A percentile compares a stretch with the other conserved stretches of the same genome.
Evolutionary conservation across 345 rosid genomes (phyloP).

Genomic region (Citrus inodora): DNA sequence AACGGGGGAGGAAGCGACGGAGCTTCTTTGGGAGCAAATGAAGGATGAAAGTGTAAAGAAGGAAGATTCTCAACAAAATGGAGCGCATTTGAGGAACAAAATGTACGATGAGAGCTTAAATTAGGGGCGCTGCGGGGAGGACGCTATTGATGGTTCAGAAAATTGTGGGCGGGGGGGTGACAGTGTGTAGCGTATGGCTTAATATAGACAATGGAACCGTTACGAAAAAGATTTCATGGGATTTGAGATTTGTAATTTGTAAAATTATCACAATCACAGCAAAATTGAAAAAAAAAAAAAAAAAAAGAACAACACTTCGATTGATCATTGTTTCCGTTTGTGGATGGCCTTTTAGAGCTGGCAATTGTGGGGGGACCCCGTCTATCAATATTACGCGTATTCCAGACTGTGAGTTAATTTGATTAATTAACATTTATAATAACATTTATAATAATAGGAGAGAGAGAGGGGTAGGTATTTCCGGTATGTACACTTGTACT

Average conservation of each 20-base stretch:
- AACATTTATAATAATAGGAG: background rate
- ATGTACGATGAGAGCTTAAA: background rate
- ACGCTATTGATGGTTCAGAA: too few relatives aligned
- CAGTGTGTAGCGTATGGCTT: background rate
- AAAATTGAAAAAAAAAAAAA: too few relatives aligned
- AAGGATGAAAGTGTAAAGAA: constrained; percentile 46
- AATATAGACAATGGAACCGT: background rate
- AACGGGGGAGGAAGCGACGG: constrained; percentile 33
- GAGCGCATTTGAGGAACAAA: constrained; percentile 21
- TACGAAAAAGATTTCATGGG: background rate
- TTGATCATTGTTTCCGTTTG: background rate
- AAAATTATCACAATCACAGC: too few relatives aligned
- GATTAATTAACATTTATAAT: too few relatives aligned
- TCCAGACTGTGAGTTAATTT: background rate
- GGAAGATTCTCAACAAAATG: constrained; percentile 39
- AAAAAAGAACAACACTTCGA: too few relatives aligned
- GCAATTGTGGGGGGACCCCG: background rate
- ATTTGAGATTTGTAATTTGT: background rate
- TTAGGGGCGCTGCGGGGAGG: too few relatives aligned
- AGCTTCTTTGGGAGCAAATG: constrained; percentile 57
- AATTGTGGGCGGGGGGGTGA: too few relatives aligned
- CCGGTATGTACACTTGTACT: too few relatives aligned
- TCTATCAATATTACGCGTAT: background rate
- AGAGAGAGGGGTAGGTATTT: too few relatives aligned
- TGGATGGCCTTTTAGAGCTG: background rate